A percentile compares a stretch with the other conserved stretches of the same genome.
These are phyloP conservation scores for Blastobotrys muscicola DNA, from an alignment of 805 yeast genomes.

Conservation along the genomic window DNA sequence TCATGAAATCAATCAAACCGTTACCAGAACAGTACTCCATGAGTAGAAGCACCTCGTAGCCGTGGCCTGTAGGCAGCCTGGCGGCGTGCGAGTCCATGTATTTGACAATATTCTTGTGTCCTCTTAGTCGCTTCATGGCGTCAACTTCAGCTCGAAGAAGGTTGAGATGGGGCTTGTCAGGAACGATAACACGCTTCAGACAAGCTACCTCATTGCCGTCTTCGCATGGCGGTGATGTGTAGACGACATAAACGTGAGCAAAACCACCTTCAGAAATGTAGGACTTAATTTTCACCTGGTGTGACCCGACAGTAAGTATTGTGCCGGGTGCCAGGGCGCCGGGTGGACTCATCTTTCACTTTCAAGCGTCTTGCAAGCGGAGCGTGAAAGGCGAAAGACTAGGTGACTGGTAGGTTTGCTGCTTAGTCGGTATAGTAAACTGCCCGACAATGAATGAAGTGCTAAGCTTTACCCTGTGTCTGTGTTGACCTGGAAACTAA, in stretches of 20 bases:
- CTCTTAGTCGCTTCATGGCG: slow-evolving; percentile 84
- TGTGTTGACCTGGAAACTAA: too few relatives aligned
- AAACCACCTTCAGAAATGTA: slow-evolving; percentile 87
- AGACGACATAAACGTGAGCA: slow-evolving; percentile 86
- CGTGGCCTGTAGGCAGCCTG: slow-evolving; percentile 39
- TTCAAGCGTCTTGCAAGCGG: too few relatives aligned
- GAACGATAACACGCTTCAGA: slow-evolving; percentile 90
- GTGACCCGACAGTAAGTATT: slow-evolving; percentile 72
- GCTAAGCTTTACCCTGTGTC: too few relatives aligned
- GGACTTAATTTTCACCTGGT: slow-evolving; percentile 53
- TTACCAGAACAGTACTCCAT: slow-evolving; percentile 94
- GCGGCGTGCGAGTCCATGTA: slow-evolving; percentile 95
- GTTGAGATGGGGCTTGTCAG: slow-evolving; percentile 76
- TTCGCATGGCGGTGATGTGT: slow-evolving; percentile 42
- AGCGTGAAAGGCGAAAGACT: too few relatives aligned
- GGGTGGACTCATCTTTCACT: slow-evolving; percentile 36
- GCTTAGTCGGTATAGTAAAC: too few relatives aligned
- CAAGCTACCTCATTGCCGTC: slow-evolving; percentile 56
- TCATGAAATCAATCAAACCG: slow-evolving; percentile 79
- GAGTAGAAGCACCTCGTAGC: slow-evolving; percentile 78
- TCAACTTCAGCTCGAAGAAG: slow-evolving; percentile 90
- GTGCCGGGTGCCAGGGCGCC: slow-evolving; percentile 74
- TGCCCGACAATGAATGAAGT: too few relatives aligned
- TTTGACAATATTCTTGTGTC: slow-evolving; percentile 71
- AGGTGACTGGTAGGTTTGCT: too few relatives aligned